Base-by-base conservation (phyloP, 1,284 basidiomycete species). In the Trametes hirsuta region DNA sequence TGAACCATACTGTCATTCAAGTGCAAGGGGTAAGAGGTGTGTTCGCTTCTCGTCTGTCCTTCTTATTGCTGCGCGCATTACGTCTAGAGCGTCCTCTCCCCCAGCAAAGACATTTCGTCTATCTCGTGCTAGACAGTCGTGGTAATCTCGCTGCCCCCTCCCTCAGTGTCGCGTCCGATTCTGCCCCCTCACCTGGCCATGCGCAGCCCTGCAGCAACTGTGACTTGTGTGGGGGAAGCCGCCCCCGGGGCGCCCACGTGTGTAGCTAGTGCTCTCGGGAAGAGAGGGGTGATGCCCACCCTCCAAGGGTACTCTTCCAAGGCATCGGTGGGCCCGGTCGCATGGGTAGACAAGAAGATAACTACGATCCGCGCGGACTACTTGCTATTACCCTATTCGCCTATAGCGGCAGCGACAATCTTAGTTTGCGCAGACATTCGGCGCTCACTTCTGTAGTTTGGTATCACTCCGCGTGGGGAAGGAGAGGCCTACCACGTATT, bases 391-490 rank as follows among this genome's bases (percentile, higher is more conserved):
- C 48, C 39, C 51, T 45, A 56, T 55, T 55, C 58, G 60, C 59
- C 62, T 55, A 49, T 48, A 53, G 47, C 45, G 36, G 48, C 47
- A 58, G 58, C 60, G 64, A 65, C 58, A 61, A 65, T 65, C 64
- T 37, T 39, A 35, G 18, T 37, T 18, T 58, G 44, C 47, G 50
- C 54, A 34, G 52, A 15, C 34, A 35, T 30, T 30, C 30, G 30
- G 30, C 30, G 30, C 3, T 30, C 30, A 3, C 30, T 30, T 30
- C 30, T 30, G 30, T 30, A n/a, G 8, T 18, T 24, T 35, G 35
- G 34, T 34, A 40, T 46, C 34, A 34, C 37, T 21, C 54, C 50
- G 37, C 44, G 2, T 40, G 4, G 47, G 59, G 53, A 50, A 58
- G 22, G 34, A 47, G 40, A 30, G 25, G 5, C 24, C 53, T 57